Conservation (phyloP, 345 rosid species). For the Linum tenue region DNA sequence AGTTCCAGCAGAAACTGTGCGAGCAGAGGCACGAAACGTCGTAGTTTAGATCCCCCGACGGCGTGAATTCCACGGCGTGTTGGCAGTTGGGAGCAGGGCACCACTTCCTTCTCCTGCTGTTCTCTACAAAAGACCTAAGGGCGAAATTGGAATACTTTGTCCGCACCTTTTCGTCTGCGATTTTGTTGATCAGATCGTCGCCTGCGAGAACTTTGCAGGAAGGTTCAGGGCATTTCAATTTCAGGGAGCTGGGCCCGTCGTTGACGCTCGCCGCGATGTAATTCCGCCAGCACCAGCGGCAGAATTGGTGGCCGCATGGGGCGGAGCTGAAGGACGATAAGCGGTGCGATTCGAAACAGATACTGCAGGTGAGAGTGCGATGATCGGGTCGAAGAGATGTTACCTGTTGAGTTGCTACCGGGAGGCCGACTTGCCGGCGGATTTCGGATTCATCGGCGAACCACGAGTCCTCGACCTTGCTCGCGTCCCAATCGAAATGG, state of each 20-base stretch:
- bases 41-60: too few relatives aligned
- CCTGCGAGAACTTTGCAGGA: background rate
- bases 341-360: background rate
- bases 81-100: slow-evolving; percentile 3
- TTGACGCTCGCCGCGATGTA: background rate
- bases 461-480: slow-evolving; percentile 14
- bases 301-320: background rate
- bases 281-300: background rate
- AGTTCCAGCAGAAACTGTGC: background rate
- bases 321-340: background rate
- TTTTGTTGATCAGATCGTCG: background rate
- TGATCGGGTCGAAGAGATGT: background rate
- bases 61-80: too few relatives aligned
- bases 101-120: slow-evolving; percentile 5
- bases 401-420: background rate
- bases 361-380: background rate
- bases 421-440: slow-evolving; percentile 15
- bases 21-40: too few relatives aligned
- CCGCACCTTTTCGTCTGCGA: background rate
- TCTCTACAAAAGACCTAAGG: background rate
- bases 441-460: slow-evolving; percentile 15
- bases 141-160: background rate
- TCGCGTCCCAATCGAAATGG: slow-evolving; percentile 12
- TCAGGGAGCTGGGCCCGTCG: background rate
- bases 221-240: slow-evolving; percentile 1